Percentiles rank a stretch among this genome's conserved stretches.
phyloP scores from a whole-genome alignment of 2,329 filamentous ascomycete species.

The Mollisiaceae sp. region DNA sequence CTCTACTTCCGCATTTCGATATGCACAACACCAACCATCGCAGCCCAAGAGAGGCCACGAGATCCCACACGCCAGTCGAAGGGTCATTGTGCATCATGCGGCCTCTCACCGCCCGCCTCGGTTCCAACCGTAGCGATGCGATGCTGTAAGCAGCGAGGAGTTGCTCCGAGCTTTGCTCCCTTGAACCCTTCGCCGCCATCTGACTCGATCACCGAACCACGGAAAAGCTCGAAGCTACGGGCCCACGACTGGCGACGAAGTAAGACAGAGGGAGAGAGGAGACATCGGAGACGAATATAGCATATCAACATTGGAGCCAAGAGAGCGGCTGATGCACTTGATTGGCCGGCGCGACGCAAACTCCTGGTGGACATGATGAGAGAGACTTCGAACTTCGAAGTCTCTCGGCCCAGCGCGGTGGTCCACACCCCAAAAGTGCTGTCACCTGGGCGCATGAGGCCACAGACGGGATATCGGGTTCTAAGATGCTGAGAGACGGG shows the following conservation, averaged over 20 bases:
- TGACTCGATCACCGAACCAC: background rate
- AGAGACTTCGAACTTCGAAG: too few relatives aligned
- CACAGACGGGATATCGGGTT: background rate
- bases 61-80: background rate
- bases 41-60: conserved; percentile 4
- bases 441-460: conserved; percentile 9
- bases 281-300: background rate
- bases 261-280: background rate
- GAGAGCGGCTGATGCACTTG: background rate
- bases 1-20: background rate
- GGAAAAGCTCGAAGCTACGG: background rate
- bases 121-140: conserved; percentile 1
- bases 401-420: conserved; percentile 2
- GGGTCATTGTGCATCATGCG: background rate
- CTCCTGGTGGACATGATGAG: background rate
- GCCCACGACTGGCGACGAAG: background rate
- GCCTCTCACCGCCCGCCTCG: conserved; percentile 3
- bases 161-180: too few relatives aligned
- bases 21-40: background rate
- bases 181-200: background rate
- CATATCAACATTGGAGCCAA: background rate
- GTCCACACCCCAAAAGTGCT: background rate
- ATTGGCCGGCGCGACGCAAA: background rate
- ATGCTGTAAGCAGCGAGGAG: background rate
- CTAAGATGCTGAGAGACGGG: background rate